Conservation (phyloP, 768 basidiomycete genomes). For the Russula dissimulans region DNA sequence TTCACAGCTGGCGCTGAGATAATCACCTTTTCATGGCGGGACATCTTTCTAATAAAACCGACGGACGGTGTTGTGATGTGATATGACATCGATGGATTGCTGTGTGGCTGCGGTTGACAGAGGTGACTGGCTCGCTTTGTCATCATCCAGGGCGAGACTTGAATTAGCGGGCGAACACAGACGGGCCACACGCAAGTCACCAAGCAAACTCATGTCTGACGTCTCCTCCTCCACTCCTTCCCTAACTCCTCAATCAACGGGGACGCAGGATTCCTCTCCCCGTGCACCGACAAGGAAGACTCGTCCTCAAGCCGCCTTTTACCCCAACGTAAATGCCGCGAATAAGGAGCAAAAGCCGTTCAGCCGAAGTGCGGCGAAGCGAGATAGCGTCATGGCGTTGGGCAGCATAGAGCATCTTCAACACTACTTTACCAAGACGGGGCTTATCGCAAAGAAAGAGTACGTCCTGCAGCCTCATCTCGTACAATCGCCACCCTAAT, state of each 20-base stretch:
- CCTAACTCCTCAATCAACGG: conserved; percentile 57
- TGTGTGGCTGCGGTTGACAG: too few relatives aligned
- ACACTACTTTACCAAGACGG: conserved; percentile 88
- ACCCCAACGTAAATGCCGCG: conserved; percentile 59
- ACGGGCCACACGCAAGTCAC: background rate
- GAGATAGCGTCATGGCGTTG: conserved; percentile 87
- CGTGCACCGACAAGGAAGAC: conserved; percentile 36
- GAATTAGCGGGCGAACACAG: background rate
- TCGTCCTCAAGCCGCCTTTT: conserved; percentile 66
- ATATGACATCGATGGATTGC: too few relatives aligned
- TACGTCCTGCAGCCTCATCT: conserved; percentile 30
- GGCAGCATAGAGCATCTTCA: conserved; percentile 97
- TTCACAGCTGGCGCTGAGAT: too few relatives aligned
- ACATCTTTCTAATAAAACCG: too few relatives aligned
- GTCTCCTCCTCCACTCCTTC: conserved; percentile 40
- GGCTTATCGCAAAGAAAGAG: conserved; percentile 64
- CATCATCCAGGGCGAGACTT: background rate
- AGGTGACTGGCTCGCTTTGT: background rate
- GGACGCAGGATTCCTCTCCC: conserved; percentile 30
- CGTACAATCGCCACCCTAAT: background rate
- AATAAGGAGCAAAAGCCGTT: conserved; percentile 80
- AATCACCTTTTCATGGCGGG: too few relatives aligned
- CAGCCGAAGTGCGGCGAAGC: conserved; percentile 83
- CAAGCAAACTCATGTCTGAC: conserved; percentile 20
- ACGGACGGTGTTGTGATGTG: too few relatives aligned